Conservation (phyloP, 345 rosid genomes). For the Dipteronia dyeriana region DNA sequence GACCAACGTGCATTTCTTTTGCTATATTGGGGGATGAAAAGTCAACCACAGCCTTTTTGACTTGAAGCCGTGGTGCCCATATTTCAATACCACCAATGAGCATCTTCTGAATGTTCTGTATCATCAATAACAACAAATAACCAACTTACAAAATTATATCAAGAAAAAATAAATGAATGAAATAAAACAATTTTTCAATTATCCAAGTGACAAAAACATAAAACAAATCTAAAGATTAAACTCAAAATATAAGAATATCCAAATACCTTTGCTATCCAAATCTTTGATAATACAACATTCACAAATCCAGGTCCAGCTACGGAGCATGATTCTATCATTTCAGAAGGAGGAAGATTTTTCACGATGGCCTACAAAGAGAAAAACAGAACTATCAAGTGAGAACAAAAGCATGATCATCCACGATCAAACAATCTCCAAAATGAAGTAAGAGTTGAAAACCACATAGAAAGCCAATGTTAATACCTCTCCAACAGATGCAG, state of each 20-base stretch:
- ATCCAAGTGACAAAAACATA: background rate
- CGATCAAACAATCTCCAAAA: background rate
- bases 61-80: slow-evolving; percentile 72
- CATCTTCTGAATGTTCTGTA: slow-evolving; percentile 83
- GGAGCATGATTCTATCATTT: slow-evolving; percentile 78
- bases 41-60: slow-evolving; percentile 87
- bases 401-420: background rate
- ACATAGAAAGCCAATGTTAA: background rate
- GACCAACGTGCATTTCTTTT: slow-evolving; percentile 99
- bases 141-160: slow-evolving; percentile 8
- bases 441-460: background rate
- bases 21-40: slow-evolving; percentile 99
- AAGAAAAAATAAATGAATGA: background rate
- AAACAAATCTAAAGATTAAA: background rate
- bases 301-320: slow-evolving; percentile 97
- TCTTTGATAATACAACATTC: slow-evolving; percentile 65
- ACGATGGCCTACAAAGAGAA: slow-evolving; percentile 58
- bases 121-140: slow-evolving; percentile 21
- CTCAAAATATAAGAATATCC: background rate
- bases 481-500: slow-evolving; percentile 91
- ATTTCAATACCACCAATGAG: slow-evolving; percentile 74
- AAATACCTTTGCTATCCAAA: slow-evolving; percentile 87
- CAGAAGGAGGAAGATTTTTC: slow-evolving; percentile 71
- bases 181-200: background rate
- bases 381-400: slow-evolving; percentile 3